Evolutionary conservation across 495 filamentous ascomycete species (phyloP).

Genomic region (Platismatia glauca): DNA sequence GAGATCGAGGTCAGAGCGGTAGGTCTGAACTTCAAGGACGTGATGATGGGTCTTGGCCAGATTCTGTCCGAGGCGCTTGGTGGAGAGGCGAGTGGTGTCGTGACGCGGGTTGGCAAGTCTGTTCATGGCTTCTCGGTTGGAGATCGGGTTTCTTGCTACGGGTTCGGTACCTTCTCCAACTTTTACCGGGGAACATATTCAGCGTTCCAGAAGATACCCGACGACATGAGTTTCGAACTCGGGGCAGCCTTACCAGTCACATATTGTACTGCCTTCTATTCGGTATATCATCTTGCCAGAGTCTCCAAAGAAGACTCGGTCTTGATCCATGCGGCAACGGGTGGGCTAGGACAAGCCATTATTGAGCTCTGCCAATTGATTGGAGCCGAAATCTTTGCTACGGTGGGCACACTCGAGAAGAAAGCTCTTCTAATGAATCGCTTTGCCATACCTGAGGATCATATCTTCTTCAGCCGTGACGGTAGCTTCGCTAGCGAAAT

Average conservation of each 20-base stretch:
- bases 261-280: conserved; percentile 21
- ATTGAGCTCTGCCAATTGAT: conserved; percentile 46
- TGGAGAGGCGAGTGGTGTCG: conserved; percentile 27
- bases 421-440: conserved; percentile 39
- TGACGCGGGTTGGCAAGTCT: conserved; percentile 15
- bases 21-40: conserved; percentile 36
- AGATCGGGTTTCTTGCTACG: conserved; percentile 22
- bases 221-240: conserved; percentile 20
- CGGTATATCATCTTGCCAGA: conserved; percentile 22
- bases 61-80: too few species aligned
- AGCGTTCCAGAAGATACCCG: conserved; percentile 20
- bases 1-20: conserved; percentile 28
- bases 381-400: conserved; percentile 51
- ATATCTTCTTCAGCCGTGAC: conserved; percentile 46
- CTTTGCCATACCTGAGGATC: conserved; percentile 43
- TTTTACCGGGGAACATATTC: background rate
- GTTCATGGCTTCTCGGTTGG: conserved; percentile 8
- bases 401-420: conserved; percentile 46
- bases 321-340: conserved; percentile 51
- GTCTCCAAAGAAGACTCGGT: conserved; percentile 40
- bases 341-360: conserved; percentile 52
- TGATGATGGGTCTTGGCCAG: conserved; percentile 34
- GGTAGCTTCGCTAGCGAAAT: conserved; percentile 33
- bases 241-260: conserved; percentile 19
- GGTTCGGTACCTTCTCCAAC: conserved; percentile 26